A percentile compares a stretch with the other conserved stretches of the same genome.
phyloP scores from a whole-genome alignment of 495 filamentous ascomycete species.

The Penicillium taxi region DNA sequence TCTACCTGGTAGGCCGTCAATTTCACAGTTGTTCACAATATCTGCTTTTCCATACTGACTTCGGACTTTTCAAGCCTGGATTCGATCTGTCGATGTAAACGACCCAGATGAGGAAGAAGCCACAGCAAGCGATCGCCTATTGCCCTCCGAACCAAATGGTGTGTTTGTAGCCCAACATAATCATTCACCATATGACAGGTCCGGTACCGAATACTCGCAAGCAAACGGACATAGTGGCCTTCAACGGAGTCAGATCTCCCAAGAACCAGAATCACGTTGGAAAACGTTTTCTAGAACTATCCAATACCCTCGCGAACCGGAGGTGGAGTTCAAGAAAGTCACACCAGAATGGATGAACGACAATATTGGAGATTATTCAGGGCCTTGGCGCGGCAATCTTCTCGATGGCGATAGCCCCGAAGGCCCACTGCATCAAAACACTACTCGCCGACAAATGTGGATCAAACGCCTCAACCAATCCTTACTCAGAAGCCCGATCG shows the following conservation, averaged over 20 bases:
- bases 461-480: slow-evolving; percentile 48
- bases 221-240: neutral
- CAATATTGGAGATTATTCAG: slow-evolving; percentile 47
- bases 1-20: slow-evolving; percentile 24
- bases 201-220: slow-evolving; percentile 14
- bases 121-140: slow-evolving; percentile 24
- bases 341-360: slow-evolving; percentile 52
- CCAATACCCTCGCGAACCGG: slow-evolving; percentile 42
- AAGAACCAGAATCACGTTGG: slow-evolving; percentile 50
- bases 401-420: slow-evolving; percentile 36
- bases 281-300: slow-evolving; percentile 49
- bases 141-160: slow-evolving; percentile 41
- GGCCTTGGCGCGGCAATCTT: slow-evolving; percentile 48
- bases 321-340: slow-evolving; percentile 43
- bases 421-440: slow-evolving; percentile 30
- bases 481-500: slow-evolving; percentile 70
- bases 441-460: slow-evolving; percentile 43
- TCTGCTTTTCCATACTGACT: too few relatives aligned
- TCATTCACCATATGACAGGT: slow-evolving; percentile 39
- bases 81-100: slow-evolving; percentile 23
- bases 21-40: neutral
- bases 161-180: slow-evolving; percentile 55
- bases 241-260: neutral
- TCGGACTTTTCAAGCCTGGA: slow-evolving; percentile 27
- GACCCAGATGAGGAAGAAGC: slow-evolving; percentile 24